Conservation (phyloP, 331 rosid species). For the Rosa hybrid region DNA sequence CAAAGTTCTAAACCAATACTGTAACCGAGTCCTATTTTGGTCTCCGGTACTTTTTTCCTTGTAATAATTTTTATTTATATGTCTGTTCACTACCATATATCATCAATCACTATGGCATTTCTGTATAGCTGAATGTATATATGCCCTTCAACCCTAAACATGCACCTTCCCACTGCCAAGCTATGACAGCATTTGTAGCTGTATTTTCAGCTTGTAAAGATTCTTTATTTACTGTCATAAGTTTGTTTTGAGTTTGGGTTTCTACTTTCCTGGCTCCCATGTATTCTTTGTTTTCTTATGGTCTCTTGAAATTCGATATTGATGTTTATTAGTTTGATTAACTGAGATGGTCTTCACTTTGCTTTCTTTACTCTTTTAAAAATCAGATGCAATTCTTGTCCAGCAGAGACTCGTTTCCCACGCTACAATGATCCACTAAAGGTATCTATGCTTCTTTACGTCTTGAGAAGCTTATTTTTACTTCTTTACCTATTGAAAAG, state of each 20-base stretch:
- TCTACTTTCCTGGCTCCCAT: slow-evolving; percentile 19
- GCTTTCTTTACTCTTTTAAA: slow-evolving; percentile 26
- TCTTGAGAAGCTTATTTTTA: slow-evolving; percentile 23
- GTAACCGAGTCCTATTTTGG: neutral
- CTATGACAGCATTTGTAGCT: neutral
- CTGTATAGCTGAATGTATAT: neutral
- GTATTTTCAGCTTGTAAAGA: neutral
- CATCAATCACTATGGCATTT: neutral
- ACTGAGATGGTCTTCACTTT: neutral
- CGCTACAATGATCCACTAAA: slow-evolving; percentile 86
- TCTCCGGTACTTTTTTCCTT: neutral
- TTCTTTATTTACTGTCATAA: neutral
- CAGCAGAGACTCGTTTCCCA: slow-evolving; percentile 68
- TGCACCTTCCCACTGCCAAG: neutral
- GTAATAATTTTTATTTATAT: neutral
- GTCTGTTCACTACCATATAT: neutral
- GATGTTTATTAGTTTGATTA: slow-evolving; percentile 12
- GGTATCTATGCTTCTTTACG: slow-evolving; percentile 45
- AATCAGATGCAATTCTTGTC: slow-evolving; percentile 66
- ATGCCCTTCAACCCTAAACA: neutral
- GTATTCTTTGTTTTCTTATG: slow-evolving; percentile 13
- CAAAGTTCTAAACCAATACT: neutral
- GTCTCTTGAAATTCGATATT: slow-evolving; percentile 1
- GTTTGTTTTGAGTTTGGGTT: neutral
- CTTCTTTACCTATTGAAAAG: slow-evolving; percentile 17